phyloP scores from a whole-genome alignment of 495 filamentous ascomycete genomes.

The Lindgomyces ingoldianus region DNA sequence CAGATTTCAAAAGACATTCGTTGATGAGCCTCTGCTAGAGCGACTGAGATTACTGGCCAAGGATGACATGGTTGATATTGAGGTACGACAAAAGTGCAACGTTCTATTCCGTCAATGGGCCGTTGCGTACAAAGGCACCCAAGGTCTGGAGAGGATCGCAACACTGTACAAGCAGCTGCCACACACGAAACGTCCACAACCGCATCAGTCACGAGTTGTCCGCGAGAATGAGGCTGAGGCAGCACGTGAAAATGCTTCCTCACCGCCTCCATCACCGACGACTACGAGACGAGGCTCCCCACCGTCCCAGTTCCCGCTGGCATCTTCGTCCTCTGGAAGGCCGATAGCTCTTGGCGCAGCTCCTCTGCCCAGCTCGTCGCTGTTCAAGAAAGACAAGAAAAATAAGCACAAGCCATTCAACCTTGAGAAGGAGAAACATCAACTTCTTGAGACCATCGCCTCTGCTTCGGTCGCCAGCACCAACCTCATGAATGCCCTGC shows the following conservation, averaged over 20 bases:
- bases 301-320: conserved; percentile 9
- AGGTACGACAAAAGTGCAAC: conserved; percentile 83
- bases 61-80: conserved; percentile 77
- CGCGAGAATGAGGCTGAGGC: conserved; percentile 68
- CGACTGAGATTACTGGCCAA: conserved; percentile 85
- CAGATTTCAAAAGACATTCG: conserved; percentile 83
- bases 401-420: conserved; percentile 66
- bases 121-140: conserved; percentile 73
- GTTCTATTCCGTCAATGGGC: conserved; percentile 89
- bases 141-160: conserved; percentile 77
- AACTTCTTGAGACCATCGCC: conserved; percentile 79
- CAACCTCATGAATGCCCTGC: conserved; percentile 85
- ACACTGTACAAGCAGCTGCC: conserved; percentile 79
- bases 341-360: conserved; percentile 31
- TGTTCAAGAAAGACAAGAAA: conserved; percentile 52
- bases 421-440: conserved; percentile 81
- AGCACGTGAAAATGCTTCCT: conserved; percentile 55
- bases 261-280: conserved; percentile 18
- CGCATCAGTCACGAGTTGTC: conserved; percentile 77
- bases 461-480: conserved; percentile 85
- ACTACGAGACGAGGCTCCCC: conserved; percentile 14
- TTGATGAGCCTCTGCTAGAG: conserved; percentile 91
- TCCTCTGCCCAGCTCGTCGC: conserved; percentile 36
- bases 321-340: conserved; percentile 33
- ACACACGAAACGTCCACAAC: conserved; percentile 62